Percentiles rank a stretch among this genome's conserved stretches.
Conservation (phyloP, 2,329 filamentous ascomycete genomes). For the Trichoderma sp. region DNA sequence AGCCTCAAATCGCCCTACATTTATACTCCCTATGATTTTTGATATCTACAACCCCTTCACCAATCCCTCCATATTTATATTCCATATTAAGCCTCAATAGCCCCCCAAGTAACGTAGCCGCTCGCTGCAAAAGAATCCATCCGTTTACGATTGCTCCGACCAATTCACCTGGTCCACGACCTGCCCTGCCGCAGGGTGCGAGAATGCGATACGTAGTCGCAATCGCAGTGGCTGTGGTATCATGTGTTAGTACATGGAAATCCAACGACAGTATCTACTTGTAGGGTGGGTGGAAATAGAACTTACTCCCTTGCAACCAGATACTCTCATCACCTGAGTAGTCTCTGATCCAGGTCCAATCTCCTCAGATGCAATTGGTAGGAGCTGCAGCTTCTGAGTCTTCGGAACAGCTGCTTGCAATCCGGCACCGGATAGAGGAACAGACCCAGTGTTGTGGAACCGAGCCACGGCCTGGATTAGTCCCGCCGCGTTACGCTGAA, state of each 20-base stretch:
- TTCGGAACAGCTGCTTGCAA: conserved; percentile 95
- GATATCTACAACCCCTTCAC: conserved; percentile 13
- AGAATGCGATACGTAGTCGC: conserved; percentile 79
- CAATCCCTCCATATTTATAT: neutral
- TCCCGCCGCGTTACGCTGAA: conserved; percentile 78
- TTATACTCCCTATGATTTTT: conserved; percentile 8
- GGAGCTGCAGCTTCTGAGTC: conserved; percentile 87
- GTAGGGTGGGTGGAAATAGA: neutral
- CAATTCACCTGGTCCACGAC: conserved; percentile 95
- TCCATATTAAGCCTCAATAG: conserved; percentile 5
- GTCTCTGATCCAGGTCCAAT: conserved; percentile 76
- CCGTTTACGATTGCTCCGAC: conserved; percentile 65
- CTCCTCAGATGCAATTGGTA: conserved; percentile 81
- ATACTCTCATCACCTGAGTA: conserved; percentile 85
- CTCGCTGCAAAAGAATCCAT: neutral
- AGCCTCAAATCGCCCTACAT: neutral
- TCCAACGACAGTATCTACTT: neutral
- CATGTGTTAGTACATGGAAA: neutral
- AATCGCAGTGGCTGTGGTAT: conserved; percentile 70
- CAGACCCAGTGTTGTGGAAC: conserved; percentile 73
- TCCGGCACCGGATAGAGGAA: conserved; percentile 68
- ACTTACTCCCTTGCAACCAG: conserved; percentile 85
- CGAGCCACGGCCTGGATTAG: conserved; percentile 77
- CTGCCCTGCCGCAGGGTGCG: conserved; percentile 64
- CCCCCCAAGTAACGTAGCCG: neutral